phyloP scores from a whole-genome alignment of 129 eudicot species.

The Solidago caesia region DNA sequence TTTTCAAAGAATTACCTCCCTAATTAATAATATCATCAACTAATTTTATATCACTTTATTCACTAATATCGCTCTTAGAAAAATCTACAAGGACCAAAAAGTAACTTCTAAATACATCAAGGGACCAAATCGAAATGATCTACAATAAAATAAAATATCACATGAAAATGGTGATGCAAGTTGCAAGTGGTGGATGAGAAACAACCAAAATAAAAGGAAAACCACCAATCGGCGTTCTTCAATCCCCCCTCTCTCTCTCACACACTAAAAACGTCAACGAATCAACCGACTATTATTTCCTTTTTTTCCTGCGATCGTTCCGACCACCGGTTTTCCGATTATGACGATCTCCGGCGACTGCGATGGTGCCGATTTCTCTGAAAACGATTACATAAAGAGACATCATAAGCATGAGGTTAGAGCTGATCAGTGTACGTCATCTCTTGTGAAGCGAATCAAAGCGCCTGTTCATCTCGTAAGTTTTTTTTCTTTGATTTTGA shows the following conservation, averaged over 20 bases:
- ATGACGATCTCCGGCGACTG: constrained; percentile 7
- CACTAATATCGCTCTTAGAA: background rate
- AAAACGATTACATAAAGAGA: constrained; percentile 10
- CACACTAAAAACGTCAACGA: constrained; percentile 8
- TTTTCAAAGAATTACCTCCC: too few relatives aligned
- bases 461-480: constrained; percentile 24
- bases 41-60: background rate
- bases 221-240: constrained; percentile 8
- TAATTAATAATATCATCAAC: too few relatives aligned
- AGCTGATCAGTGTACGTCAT: constrained; percentile 13
- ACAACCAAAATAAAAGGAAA: constrained; percentile 1
- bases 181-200: constrained; percentile 1
- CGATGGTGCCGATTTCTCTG: background rate
- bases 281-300: background rate
- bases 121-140: background rate
- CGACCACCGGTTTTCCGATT: background rate
- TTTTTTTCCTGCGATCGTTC: background rate
- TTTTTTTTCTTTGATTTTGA: background rate
- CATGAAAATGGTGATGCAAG: constrained; percentile 2
- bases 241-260: background rate
- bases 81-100: background rate
- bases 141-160: background rate
- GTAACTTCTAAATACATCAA: background rate
- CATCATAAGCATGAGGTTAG: constrained; percentile 19
- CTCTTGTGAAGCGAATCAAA: constrained; percentile 13